phyloP scores from a whole-genome alignment of 176 grass and related monocot genomes.

The Secale cereale region DNA sequence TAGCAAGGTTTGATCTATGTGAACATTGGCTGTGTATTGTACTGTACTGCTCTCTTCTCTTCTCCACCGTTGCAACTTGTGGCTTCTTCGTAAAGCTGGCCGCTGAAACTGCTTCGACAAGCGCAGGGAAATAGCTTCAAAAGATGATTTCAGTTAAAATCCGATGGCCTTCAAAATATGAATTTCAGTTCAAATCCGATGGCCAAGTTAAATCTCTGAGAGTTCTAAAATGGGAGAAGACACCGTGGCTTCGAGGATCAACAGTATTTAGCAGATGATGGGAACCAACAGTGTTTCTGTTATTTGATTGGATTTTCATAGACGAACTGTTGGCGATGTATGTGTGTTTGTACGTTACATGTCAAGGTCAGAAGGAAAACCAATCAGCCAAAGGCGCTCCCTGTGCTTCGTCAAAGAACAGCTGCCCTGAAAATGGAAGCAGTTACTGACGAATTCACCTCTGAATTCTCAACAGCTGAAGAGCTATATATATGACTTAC shows the following conservation, averaged over 20 bases:
- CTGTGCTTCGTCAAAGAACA: background rate
- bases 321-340: too few relatives aligned
- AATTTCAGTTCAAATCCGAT: background rate
- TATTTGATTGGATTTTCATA: background rate
- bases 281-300: background rate
- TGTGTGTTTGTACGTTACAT: too few relatives aligned
- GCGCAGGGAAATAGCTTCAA: background rate
- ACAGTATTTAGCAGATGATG: background rate
- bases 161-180: background rate
- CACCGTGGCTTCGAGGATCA: too few relatives aligned
- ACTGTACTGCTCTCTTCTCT: background rate
- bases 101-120: background rate
- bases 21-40: slow-evolving; percentile 17
- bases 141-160: background rate
- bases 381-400: background rate
- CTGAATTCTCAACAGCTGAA: background rate
- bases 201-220: background rate
- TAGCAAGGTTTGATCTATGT: background rate
- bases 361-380: too few relatives aligned
- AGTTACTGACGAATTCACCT: background rate
- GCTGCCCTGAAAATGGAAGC: background rate
- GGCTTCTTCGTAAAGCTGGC: background rate
- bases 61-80: too few relatives aligned
- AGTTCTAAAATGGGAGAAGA: too few relatives aligned
- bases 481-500: background rate